Base-by-base conservation (phyloP, 257 asterid species). In the Nicotiana attenuata region DNA sequence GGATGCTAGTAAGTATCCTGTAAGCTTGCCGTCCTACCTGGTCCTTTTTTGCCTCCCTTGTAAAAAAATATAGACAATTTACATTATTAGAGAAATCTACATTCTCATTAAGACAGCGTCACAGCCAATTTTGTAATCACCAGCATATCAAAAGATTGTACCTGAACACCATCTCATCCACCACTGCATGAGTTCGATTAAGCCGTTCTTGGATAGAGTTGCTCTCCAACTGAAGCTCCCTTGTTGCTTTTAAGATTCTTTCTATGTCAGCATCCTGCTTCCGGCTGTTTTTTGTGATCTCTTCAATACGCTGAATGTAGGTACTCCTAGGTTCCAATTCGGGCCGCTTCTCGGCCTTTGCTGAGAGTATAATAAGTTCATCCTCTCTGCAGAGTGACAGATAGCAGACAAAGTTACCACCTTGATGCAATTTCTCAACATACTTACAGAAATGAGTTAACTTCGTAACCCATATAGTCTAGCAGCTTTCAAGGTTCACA, bases 221-320 rank as follows among this genome's bases (percentile, higher is more conserved):
- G 81, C 92, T 93, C 88, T 93, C 98, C 81, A 94, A 82, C 89
- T 93, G 97, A 84, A 93, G 96, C 85, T 91, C 98, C 87, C 98
- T 87, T 2, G 96, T 94, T 56, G 92, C 96, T 84, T 89, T 90
- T 64, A 94, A 87, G 87, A 94, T 94, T 61, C 81, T 87, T 52
- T 92, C 91, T 63, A 92, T 85, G 88, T 93, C 97, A 73, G 65
- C 85, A 63, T 94, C 98, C 88, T 88, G 98, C 83, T 94, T 94
- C 83, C 91, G 64, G 88, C 97, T 91, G 85, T 93, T 94, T 87
- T 91, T 92, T n/a, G 97, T 91, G 86, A 92, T 91, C 90, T 92
- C 97, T 80, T 84, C 89, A 69, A 92, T 87, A 80, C 94, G 91
- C 80, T 91, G 90, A 69, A 92, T 85, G 85, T 91, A 88, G 59